Conservation (phyloP, 2,329 filamentous ascomycete genomes). For the Malbranchea zuffiana region DNA sequence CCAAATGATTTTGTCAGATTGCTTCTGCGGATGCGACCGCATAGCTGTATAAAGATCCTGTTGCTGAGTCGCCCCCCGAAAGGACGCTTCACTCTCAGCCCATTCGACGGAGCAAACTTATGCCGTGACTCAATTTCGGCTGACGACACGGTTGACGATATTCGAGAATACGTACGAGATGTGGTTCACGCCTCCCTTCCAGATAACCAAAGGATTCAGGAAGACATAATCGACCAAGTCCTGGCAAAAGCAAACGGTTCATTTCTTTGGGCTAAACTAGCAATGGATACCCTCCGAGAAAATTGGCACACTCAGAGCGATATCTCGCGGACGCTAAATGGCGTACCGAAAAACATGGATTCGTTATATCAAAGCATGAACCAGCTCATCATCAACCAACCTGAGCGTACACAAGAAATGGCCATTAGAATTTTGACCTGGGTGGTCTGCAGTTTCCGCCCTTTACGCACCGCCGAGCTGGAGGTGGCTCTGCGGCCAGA, state of each 20-base stretch:
- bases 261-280: constrained; percentile 29
- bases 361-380: constrained; percentile 23
- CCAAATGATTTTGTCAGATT: constrained; percentile 1
- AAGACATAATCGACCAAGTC: constrained; percentile 22
- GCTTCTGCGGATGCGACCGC: constrained; percentile 1
- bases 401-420: not conserved
- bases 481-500: constrained; percentile 18
- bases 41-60: constrained; percentile 9
- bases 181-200: constrained; percentile 2
- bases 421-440: constrained; percentile 18
- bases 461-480: constrained; percentile 20
- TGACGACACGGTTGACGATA: constrained; percentile 5
- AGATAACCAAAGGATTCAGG: constrained; percentile 13
- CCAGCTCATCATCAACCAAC: constrained; percentile 10
- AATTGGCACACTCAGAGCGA: constrained; percentile 15
- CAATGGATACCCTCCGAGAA: constrained; percentile 12
- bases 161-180: constrained; percentile 2
- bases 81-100: constrained; percentile 5
- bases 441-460: constrained; percentile 18
- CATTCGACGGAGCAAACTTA: constrained; percentile 2
- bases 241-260: constrained; percentile 28
- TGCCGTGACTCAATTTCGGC: constrained; percentile 9
- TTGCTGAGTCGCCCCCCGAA: constrained; percentile 11
- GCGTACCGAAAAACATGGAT: constrained; percentile 22
- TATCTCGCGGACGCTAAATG: constrained; percentile 14